phyloP scores from a whole-genome alignment of 1,139 yeast species.

The Magnusiomyces fungicola region DNA sequence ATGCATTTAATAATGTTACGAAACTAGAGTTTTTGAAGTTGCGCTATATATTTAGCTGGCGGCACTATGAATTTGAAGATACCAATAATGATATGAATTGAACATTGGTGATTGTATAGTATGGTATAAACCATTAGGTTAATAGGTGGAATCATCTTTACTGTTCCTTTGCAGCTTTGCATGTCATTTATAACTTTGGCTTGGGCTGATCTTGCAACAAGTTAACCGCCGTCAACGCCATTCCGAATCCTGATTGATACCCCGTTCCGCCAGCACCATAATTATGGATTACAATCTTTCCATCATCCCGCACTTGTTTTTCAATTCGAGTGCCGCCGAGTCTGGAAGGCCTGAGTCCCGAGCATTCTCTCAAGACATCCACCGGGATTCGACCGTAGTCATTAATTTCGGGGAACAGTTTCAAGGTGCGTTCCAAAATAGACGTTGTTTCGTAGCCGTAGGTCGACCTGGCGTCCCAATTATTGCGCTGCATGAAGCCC shows the following conservation, averaged over 20 bases:
- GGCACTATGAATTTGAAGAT: background rate
- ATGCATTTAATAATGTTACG: too few species aligned
- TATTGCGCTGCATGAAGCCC: constrained; percentile 54
- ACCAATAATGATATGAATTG: background rate
- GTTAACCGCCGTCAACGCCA: constrained; percentile 45
- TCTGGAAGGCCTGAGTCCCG: constrained; percentile 66
- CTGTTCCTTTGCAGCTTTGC: too few species aligned
- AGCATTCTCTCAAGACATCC: constrained; percentile 47
- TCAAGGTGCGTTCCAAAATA: constrained; percentile 50
- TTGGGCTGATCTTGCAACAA: constrained; percentile 22
- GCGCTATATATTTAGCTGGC: too few species aligned
- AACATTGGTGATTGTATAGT: too few species aligned
- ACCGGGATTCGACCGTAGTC: constrained; percentile 29
- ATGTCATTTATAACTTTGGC: too few species aligned
- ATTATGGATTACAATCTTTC: constrained; percentile 46
- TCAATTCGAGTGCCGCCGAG: constrained; percentile 63
- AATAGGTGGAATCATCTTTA: too few species aligned
- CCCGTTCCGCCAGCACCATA: constrained; percentile 78
- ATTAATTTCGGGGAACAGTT: constrained; percentile 44
- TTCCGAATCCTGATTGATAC: constrained; percentile 64
- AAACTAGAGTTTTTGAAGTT: too few species aligned
- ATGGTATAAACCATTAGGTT: too few species aligned
- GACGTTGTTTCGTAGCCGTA: constrained; percentile 48
- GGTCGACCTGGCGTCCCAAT: constrained; percentile 50
- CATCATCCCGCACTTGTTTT: constrained; percentile 34